Evolutionary conservation across 1,284 basidiomycete genomes (phyloP).

Genomic region (Cryptococcus depauperatus): DNA sequence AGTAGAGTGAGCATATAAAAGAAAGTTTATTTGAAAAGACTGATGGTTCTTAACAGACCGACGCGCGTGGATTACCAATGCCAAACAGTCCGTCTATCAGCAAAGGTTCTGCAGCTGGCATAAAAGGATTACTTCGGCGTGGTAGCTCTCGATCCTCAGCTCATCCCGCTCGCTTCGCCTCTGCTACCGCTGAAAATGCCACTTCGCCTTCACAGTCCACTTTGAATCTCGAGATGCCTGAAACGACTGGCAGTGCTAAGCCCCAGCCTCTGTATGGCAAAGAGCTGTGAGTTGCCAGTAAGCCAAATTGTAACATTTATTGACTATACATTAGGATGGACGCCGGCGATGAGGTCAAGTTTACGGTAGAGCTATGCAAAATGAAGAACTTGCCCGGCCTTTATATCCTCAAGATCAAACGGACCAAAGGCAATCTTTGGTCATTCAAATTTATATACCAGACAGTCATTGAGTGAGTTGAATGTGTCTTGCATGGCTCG

Average conservation of each 20-base stretch:
- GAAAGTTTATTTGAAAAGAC: slow-evolving; percentile 45
- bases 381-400: slow-evolving; percentile 79
- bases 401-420: slow-evolving; percentile 78
- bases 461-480: slow-evolving; percentile 70
- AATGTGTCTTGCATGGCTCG: background rate
- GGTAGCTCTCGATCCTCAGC: slow-evolving; percentile 62
- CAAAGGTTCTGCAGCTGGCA: slow-evolving; percentile 54
- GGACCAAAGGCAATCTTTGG: slow-evolving; percentile 83
- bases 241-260: slow-evolving; percentile 29
- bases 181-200: slow-evolving; percentile 31
- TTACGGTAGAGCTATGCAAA: slow-evolving; percentile 81
- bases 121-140: slow-evolving; percentile 74
- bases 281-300: slow-evolving; percentile 27
- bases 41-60: slow-evolving; percentile 43
- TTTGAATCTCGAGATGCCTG: slow-evolving; percentile 10
- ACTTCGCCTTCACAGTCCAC: slow-evolving; percentile 27
- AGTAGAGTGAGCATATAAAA: slow-evolving; percentile 57
- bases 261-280: slow-evolving; percentile 66
- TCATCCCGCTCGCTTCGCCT: slow-evolving; percentile 19
- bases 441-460: slow-evolving; percentile 93
- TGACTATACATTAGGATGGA: slow-evolving; percentile 51
- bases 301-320: slow-evolving; percentile 1
- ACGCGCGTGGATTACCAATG: slow-evolving; percentile 70
- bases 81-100: slow-evolving; percentile 56
- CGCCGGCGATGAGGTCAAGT: slow-evolving; percentile 84